Conservation (phyloP, 192 early-diverging fungal genomes). For the Rhizophagus clarus region DNA sequence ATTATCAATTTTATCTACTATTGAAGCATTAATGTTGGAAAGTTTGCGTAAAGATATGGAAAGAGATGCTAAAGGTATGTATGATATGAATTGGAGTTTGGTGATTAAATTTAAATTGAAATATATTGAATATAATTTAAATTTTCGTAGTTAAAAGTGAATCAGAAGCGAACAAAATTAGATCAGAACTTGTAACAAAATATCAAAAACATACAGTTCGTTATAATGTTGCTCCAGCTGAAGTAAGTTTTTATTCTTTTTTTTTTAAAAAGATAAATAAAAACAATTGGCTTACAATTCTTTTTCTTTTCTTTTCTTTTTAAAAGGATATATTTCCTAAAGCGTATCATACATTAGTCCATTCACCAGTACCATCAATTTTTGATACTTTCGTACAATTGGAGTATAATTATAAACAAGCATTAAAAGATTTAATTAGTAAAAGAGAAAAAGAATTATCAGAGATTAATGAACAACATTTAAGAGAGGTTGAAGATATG, state of each 20-base stretch:
- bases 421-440: constrained; percentile 44
- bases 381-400: constrained; percentile 60
- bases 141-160: background rate
- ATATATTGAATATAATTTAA: background rate
- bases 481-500: background rate
- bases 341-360: constrained; percentile 61
- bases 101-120: background rate
- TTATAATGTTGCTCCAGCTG: constrained; percentile 20
- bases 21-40: constrained; percentile 39
- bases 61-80: constrained; percentile 30
- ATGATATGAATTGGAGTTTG: background rate
- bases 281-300: too few relatives aligned
- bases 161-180: background rate
- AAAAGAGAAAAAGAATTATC: constrained; percentile 38
- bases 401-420: constrained; percentile 53
- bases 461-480: constrained; percentile 28
- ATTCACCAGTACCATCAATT: constrained; percentile 56
- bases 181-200: constrained; percentile 11
- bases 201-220: constrained; percentile 14
- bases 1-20: constrained; percentile 47
- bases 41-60: constrained; percentile 34
- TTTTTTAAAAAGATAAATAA: background rate
- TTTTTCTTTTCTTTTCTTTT: background rate
- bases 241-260: constrained; percentile 3
- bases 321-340: constrained; percentile 58